Evolutionary conservation across 345 rosid genomes (phyloP).

Genomic region (Brassica napus): Da-Ae NC_063439.1:24343501-24344000

Average conservation of each 20-base stretch:
- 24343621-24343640: too few relatives aligned
- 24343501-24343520: too few relatives aligned
- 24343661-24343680: too few relatives aligned
- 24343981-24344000: neutral
- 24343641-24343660: too few relatives aligned
- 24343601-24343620: too few relatives aligned
- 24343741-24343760: neutral
- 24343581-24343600: too few relatives aligned
- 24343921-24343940: neutral
- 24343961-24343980: neutral
- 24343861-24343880: neutral
- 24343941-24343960: neutral
- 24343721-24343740: neutral
- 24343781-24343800: neutral
- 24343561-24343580: too few relatives aligned
- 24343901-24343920: neutral
- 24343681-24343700: too few relatives aligned
- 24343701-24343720: too few relatives aligned
- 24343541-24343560: too few relatives aligned
- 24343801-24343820: neutral
- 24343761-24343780: neutral
- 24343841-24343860: neutral
- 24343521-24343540: too few relatives aligned
- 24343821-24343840: neutral
- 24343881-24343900: neutral